Base-by-base conservation (phyloP, 805 yeast genomes). In the Wickerhamomyces bovis region DNA sequence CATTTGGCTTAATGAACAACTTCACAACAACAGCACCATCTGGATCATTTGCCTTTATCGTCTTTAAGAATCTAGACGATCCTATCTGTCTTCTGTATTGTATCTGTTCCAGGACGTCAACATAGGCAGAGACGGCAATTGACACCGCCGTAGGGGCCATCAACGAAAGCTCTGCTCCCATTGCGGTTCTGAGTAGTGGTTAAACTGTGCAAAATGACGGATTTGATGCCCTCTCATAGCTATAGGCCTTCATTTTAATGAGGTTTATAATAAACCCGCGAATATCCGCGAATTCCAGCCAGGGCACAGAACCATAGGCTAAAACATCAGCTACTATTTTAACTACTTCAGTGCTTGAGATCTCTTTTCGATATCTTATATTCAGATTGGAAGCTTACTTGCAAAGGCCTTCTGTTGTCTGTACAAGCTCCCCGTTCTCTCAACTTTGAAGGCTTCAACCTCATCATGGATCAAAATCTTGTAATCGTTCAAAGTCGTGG, bases 91-190 rank as follows among this genome's bases (percentile, higher is more conserved):
- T 79, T 2, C 83, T 73, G 61, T 88, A 92, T 56, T 87, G 92
- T 36, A 85, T 73, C 50, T 81, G 80, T 21, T 80, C 81, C 11
- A 92, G 71, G 39, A 86, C 88, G 57, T 89, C 89, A 25, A 92
- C 78, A 55, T 90, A 92, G 1, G 97, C 90, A 20, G 92, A 89
- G 2, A 89, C 75, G 7, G 95, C 96, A 57, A 92, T 87, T 1
- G 97, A 87, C 3, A 95, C 89, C 1, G 96, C 89, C 3, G 95
- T 81, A 12, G 96, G 97, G 10, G 96, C 87, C 62, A 89, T 68
- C 30, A 87, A 71, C 2, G 97, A 90, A 50, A 92, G 69, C 61
- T 85, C 86, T 13, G 87, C 88, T 15, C 97, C 97, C 97, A 90
- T 89, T 38, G 31, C 13, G n/a, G 31, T n/a, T 28, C n/a, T 28